phyloP scores from a whole-genome alignment of 331 rosid genomes.

The Rhamnella rubrinervis region DNA sequence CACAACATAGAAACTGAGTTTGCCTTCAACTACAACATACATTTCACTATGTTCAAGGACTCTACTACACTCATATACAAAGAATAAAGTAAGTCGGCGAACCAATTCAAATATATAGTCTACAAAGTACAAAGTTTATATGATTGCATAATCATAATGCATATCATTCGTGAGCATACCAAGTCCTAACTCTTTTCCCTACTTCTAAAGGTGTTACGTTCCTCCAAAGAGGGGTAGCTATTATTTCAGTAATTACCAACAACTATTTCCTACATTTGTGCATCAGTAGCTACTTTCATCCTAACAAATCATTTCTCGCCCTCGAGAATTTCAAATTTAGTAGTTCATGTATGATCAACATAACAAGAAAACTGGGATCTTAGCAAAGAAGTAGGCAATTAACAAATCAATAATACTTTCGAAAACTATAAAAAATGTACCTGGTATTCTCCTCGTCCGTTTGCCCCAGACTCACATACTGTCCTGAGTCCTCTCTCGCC shows the following conservation, averaged over 20 bases:
- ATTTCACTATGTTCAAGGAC: neutral
- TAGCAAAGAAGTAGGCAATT: neutral
- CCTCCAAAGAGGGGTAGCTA: neutral
- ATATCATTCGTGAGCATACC: too few relatives aligned
- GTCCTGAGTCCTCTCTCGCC: conserved; percentile 50
- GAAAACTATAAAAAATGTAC: conserved; percentile 29
- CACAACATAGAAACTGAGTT: neutral
- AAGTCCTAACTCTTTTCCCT: too few relatives aligned
- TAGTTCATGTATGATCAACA: neutral
- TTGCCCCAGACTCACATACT: conserved; percentile 53
- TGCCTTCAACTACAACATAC: neutral
- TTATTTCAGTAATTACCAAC: neutral
- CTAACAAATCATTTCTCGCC: neutral
- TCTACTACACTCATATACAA: neutral
- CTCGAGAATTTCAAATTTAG: too few relatives aligned
- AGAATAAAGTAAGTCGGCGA: too few relatives aligned
- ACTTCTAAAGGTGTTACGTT: too few relatives aligned
- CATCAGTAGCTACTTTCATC: neutral
- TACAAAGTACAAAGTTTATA: too few relatives aligned
- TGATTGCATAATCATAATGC: too few relatives aligned
- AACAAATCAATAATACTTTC: neutral
- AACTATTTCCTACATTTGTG: neutral
- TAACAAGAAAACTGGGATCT: neutral
- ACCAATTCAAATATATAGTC: too few relatives aligned
- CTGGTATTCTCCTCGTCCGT: conserved; percentile 58